Conservation (phyloP, 371 early-diverging fungal species). For the Fennellomyces sp. region DNA sequence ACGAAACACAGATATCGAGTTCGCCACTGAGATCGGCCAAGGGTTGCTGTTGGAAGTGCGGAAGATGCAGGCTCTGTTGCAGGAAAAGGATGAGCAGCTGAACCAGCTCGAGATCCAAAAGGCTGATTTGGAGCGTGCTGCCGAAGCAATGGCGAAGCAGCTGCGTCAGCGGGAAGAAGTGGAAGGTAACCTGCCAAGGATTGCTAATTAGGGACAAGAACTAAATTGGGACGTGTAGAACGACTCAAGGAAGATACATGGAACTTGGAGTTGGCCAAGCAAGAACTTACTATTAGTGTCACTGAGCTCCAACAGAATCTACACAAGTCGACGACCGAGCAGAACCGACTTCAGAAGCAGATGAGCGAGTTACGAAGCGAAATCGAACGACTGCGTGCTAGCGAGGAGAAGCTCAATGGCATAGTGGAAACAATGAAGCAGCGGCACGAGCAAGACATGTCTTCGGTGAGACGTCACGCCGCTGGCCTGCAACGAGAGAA, state of each 20-base stretch:
- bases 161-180: conserved; percentile 55
- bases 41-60: conserved; percentile 51
- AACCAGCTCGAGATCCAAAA: conserved; percentile 63
- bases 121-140: conserved; percentile 57
- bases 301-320: conserved; percentile 55
- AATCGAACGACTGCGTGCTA: conserved; percentile 64
- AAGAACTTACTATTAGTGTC: conserved; percentile 56
- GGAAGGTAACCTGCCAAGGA: too few relatives aligned
- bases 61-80: conserved; percentile 45
- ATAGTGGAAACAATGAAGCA: conserved; percentile 57
- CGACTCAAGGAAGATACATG: conserved; percentile 63
- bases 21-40: conserved; percentile 60
- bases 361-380: conserved; percentile 58
- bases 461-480: conserved; percentile 56
- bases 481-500: conserved; percentile 68
- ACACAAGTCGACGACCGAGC: conserved; percentile 54
- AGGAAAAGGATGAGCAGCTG: conserved; percentile 67
- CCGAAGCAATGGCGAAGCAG: conserved; percentile 59
- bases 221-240: conserved; percentile 29
- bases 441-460: conserved; percentile 71
- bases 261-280: conserved; percentile 64
- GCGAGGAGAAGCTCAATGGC: conserved; percentile 60
- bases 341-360: conserved; percentile 55
- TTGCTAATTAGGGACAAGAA: too few relatives aligned
- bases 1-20: conserved; percentile 54